These are phyloP conservation scores for Spergularia bocconei DNA, from an alignment of 148 eudicot genomes.

Conservation along the genomic window DNA sequence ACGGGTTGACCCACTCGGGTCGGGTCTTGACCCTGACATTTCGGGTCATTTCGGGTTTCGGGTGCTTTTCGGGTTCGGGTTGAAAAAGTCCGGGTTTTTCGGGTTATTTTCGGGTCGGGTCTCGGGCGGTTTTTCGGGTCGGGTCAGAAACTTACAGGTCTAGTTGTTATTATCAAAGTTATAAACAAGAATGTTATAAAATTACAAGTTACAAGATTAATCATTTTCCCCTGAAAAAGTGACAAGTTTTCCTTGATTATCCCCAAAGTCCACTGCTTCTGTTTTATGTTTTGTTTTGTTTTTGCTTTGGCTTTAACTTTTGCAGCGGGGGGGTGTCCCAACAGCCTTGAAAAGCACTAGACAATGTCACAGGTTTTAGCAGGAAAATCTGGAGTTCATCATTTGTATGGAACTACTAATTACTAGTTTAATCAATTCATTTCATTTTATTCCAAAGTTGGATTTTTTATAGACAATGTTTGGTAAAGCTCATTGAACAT, in stretches of 20 bases:
- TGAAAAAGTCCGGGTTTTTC: too few species aligned
- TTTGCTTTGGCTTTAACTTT: constrained; percentile 35
- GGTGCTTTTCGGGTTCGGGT: too few species aligned
- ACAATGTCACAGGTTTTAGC: constrained; percentile 31
- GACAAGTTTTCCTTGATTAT: constrained; percentile 35
- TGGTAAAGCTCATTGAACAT: background rate
- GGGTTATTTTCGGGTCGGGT: too few species aligned
- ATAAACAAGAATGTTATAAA: constrained; percentile 17
- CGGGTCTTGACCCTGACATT: too few species aligned
- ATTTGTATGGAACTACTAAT: background rate
- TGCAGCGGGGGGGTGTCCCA: constrained; percentile 28
- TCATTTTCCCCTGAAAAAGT: constrained; percentile 41
- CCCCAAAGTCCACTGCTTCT: constrained; percentile 31
- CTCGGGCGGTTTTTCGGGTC: too few species aligned
- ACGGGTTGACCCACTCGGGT: too few species aligned
- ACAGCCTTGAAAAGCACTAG: constrained; percentile 37
- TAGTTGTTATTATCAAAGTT: constrained; percentile 32
- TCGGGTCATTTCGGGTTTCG: too few species aligned
- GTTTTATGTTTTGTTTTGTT: constrained; percentile 19
- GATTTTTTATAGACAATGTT: constrained; percentile 1
- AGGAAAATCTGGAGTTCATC: constrained; percentile 22
- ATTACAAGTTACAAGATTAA: constrained; percentile 19
- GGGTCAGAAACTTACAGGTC: too few species aligned
- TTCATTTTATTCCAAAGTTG: background rate
- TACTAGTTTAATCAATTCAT: background rate